These are phyloP conservation scores for Ulmus americana DNA, from an alignment of 331 rosid genomes.

Conservation along the genomic window DNA sequence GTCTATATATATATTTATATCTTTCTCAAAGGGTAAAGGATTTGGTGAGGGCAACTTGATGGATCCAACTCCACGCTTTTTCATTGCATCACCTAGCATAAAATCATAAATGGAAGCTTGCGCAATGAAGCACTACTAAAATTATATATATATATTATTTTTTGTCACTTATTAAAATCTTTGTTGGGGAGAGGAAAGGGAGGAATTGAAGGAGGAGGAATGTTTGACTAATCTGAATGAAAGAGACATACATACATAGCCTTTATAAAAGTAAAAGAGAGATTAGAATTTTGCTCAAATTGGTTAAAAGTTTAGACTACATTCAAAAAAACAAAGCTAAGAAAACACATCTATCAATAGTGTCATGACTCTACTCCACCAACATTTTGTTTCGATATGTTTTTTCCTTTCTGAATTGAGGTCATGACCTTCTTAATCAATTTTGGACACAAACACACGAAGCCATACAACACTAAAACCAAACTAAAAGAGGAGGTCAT, in stretches of 20 bases:
- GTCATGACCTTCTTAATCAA: neutral
- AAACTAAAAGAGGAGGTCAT: constrained; percentile 6
- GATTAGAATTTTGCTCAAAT: constrained; percentile 9
- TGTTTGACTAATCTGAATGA: constrained; percentile 17
- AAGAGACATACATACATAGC: neutral
- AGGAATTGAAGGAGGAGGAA: neutral
- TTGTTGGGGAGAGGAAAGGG: neutral
- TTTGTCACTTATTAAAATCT: constrained; percentile 1
- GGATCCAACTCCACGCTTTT: neutral
- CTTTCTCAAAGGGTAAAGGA: neutral
- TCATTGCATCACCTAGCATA: constrained; percentile 9
- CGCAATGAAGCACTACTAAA: constrained; percentile 24
- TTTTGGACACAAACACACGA: neutral
- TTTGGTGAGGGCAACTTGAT: neutral
- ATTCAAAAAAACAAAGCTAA: neutral
- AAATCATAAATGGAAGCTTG: constrained; percentile 17
- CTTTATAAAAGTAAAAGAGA: constrained; percentile 21
- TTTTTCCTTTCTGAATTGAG: neutral
- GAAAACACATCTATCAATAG: neutral
- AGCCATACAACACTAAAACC: neutral
- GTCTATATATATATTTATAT: neutral
- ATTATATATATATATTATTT: neutral
- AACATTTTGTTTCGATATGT: neutral
- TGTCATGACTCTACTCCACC: neutral
- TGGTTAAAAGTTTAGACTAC: neutral